These are phyloP conservation scores for Aspergillus sp. DNA, from an alignment of 2,329 filamentous ascomycete genomes.

Conservation along the genomic window DNA sequence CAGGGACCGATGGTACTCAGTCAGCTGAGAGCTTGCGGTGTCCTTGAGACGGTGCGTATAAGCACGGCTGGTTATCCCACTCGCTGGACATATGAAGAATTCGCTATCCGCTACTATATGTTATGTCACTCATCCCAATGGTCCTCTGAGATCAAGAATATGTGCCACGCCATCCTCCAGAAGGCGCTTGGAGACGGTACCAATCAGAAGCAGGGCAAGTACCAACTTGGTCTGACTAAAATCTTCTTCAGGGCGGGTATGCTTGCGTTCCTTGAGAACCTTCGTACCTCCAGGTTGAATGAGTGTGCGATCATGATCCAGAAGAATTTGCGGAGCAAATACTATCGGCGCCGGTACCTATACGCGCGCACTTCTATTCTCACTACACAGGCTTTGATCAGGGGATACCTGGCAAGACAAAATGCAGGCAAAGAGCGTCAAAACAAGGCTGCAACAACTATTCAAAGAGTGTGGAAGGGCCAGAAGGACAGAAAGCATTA, in stretches of 20 bases:
- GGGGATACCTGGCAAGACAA: conserved; percentile 70
- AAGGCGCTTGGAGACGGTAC: conserved; percentile 76
- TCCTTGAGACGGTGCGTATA: conserved; percentile 94
- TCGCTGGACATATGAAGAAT: conserved; percentile 97
- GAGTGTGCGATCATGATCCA: conserved; percentile 96
- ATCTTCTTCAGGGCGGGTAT: conserved; percentile 99
- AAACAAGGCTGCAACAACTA: conserved; percentile 80
- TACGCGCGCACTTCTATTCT: conserved; percentile 77
- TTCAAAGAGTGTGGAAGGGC: conserved; percentile 91
- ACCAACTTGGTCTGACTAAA: conserved; percentile 94
- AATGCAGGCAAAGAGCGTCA: conserved; percentile 72
- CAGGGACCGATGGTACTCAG: conserved; percentile 98
- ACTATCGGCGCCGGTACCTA: conserved; percentile 85
- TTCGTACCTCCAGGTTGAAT: conserved; percentile 82
- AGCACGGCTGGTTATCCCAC: conserved; percentile 96
- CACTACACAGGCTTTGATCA: conserved; percentile 65
- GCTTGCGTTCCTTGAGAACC: conserved; percentile 93
- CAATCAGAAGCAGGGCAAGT: conserved; percentile 75
- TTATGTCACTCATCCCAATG: conserved; percentile 79
- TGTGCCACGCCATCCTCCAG: conserved; percentile 85
- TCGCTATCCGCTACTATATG: conserved; percentile 97
- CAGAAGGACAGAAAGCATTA: conserved; percentile 81
- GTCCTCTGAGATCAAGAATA: conserved; percentile 87
- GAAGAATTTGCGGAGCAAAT: conserved; percentile 93
- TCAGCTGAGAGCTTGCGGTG: conserved; percentile 95